Base-by-base conservation (phyloP, 148 eudicot species). In the Pharnaceum exiguum region DNA sequence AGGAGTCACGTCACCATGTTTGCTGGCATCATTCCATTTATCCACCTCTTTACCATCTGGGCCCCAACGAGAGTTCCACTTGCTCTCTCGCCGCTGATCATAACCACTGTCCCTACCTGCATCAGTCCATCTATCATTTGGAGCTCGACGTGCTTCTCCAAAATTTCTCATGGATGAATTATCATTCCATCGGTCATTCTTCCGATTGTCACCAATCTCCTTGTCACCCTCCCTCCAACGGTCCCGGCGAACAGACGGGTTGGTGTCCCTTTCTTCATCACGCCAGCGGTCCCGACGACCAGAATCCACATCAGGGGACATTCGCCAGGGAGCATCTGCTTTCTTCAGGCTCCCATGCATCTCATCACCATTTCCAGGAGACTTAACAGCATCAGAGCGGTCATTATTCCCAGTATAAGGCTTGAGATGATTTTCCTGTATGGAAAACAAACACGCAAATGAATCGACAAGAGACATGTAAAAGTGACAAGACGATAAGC, bases 11-110 rank as follows among this genome's bases (percentile, higher is more conserved):
- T 83, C 87, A 51, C 70, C 69, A 53, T 80, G 78, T 66, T 78
- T 91, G 44, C 76, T 49, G 51, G 72, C 51, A 43, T 79, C 85
- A 33, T 56, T 59, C 89, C 85, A 74, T 74, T 86, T 86, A 42
- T 81, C 95, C 57, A 65, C 51, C 68, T 88, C 91, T 66, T 86
- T 93, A 30, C 67, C 69, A 69, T 82, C 81, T 32, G 84, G 89
- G 16, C 96, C 96, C 99, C 99, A 89, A 30, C 96, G 85, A 6
- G 87, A 65, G 67, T 75, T 94, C 99, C 99, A 89, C 61, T 89
- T 94, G 71, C 79, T 72, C 68, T 81, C 96, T 18, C 87, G 90
- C 3, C 83, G 90, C 59, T 81, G 99, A 29, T 85, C 91, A 59
- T 70, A 59, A 60, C 59, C 75, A 59, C 52, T 59, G 35, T 93